A percentile compares a stretch with the other conserved stretches of the same genome.
Conservation (phyloP, 129 eudicot genomes). For the Scalesia atractyloides region DNA sequence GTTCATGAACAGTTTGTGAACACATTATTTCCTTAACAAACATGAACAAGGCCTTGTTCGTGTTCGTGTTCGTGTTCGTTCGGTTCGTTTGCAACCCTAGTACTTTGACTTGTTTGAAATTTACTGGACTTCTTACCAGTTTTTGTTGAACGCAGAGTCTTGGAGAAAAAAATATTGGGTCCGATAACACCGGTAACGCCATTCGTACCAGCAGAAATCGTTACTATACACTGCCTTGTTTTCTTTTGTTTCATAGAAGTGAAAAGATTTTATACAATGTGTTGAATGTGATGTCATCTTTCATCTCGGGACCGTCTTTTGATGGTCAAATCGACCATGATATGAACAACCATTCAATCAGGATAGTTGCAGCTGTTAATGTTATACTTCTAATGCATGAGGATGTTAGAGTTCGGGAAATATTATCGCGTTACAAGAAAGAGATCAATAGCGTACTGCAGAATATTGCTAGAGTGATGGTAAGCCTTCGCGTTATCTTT, state of each 20-base stretch:
- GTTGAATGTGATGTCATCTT: conserved; percentile 48
- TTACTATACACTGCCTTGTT: conserved; percentile 70
- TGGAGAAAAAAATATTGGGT: conserved; percentile 33
- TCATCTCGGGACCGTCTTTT: conserved; percentile 35
- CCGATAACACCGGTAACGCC: conserved; percentile 12
- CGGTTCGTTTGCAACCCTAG: too few relatives aligned
- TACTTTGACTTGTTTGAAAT: not conserved
- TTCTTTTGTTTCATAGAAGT: conserved; percentile 55
- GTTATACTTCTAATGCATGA: conserved; percentile 44
- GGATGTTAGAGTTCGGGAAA: conserved; percentile 46
- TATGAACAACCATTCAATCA: conserved; percentile 35
- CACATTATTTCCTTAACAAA: too few relatives aligned
- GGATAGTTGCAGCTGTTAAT: conserved; percentile 48
- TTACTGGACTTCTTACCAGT: conserved; percentile 12
- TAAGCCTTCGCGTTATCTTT: conserved; percentile 25
- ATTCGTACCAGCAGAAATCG: conserved; percentile 28
- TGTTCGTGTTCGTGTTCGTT: too few relatives aligned
- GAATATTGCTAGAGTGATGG: conserved; percentile 46
- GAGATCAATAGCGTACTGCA: conserved; percentile 51
- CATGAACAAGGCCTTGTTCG: too few relatives aligned
- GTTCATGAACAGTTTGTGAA: too few relatives aligned
- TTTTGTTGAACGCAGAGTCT: conserved; percentile 47
- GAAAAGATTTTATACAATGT: conserved; percentile 42
- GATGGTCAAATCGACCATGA: conserved; percentile 23
- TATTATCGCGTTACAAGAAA: conserved; percentile 45